Base-by-base conservation (phyloP, 1,139 yeast genomes). In the Lodderomyces beijingensis region DNA sequence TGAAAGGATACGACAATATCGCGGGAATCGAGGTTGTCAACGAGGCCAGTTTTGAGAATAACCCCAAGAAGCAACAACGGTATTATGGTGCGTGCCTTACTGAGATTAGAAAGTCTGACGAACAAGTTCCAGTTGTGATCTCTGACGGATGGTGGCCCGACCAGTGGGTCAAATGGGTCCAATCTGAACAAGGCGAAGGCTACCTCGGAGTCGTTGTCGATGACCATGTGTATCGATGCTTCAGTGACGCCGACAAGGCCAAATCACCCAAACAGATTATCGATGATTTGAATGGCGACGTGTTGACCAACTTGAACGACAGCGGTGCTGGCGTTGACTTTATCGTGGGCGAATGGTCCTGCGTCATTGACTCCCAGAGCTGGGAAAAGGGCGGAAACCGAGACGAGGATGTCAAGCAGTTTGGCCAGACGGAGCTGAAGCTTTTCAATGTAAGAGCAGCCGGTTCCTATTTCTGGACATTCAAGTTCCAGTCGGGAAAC, bases 61-160 rank as follows among this genome's bases (percentile, higher is more conserved):
- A 49, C 8, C 74, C 76, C 1, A 57, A 59, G 27, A 61, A 59
- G 24, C 87, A 82, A 49, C 62, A 68, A 37, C 50, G 64, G 6
- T 91, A 81, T 55, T 89, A 89, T 51, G 52, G 69, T n/a, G 74
- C 74, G 13, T 94, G 95, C 0, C 60, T 79, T 25, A 64, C 68
- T 27, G 70, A 71, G 36, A 79, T 89, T 29, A 67, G 93, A 27
- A 55, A 59, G 16, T 62, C 65, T 8, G 83, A 86, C 48, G 35
- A 53, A 0, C 59, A 59, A 3, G 57, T 87, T 18, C 96, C 96
- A 0, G 65, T 91, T 6, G 62, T 84, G 12, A 83, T 91, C 32
- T 85, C 96, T 2, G 97, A 91, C 53, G 95, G 95, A 3, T 91
- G 97, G 97, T 81, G 88, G 79, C 73, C 93, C 3, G 74, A 74